Conservation (phyloP, 2,329 filamentous ascomycete genomes). For the Emmonsiellopsis sp. region DNA sequence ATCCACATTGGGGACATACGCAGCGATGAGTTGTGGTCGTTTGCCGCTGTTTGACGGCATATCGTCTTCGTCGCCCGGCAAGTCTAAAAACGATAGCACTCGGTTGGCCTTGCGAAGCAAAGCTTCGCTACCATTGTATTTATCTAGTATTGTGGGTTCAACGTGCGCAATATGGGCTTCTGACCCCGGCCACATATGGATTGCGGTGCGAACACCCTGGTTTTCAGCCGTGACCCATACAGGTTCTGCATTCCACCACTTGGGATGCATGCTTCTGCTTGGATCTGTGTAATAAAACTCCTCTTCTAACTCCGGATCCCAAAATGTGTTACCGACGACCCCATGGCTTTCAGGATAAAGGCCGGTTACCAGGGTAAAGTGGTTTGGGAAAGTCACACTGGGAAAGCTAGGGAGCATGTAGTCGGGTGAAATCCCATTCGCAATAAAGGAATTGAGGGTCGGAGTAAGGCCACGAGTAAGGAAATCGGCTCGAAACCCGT, state of each 20-base stretch:
- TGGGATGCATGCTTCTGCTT: slow-evolving; percentile 62
- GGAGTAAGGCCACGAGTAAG: slow-evolving; percentile 75
- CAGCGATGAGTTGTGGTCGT: slow-evolving; percentile 83
- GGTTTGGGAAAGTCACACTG: slow-evolving; percentile 92
- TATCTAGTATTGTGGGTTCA: slow-evolving; percentile 73
- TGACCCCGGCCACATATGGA: slow-evolving; percentile 98
- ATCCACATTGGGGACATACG: slow-evolving; percentile 92
- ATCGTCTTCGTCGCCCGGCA: slow-evolving; percentile 57
- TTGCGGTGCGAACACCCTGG: slow-evolving; percentile 65
- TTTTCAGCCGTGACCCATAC: slow-evolving; percentile 89
- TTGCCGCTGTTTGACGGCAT: slow-evolving; percentile 38
- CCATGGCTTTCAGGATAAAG: slow-evolving; percentile 89
- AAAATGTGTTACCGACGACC: slow-evolving; percentile 89
- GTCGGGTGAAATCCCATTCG: slow-evolving; percentile 74
- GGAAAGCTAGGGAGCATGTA: slow-evolving; percentile 95
- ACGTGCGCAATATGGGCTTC: slow-evolving; percentile 73
- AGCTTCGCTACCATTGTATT: slow-evolving; percentile 68
- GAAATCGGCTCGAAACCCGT: slow-evolving; percentile 94
- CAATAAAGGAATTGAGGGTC: slow-evolving; percentile 65
- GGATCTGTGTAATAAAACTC: slow-evolving; percentile 86
- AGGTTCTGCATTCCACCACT: slow-evolving; percentile 94
- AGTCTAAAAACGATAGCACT: slow-evolving; percentile 74
- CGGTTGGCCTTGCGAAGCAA: slow-evolving; percentile 67
- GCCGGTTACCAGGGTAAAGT: slow-evolving; percentile 87
- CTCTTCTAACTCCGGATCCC: slow-evolving; percentile 65